Percentiles rank a stretch among this genome's conserved stretches.
These are phyloP conservation scores for Cystobasidiaceae sp. DNA, from an alignment of 1,284 basidiomycete genomes.

Conservation along the genomic window DNA sequence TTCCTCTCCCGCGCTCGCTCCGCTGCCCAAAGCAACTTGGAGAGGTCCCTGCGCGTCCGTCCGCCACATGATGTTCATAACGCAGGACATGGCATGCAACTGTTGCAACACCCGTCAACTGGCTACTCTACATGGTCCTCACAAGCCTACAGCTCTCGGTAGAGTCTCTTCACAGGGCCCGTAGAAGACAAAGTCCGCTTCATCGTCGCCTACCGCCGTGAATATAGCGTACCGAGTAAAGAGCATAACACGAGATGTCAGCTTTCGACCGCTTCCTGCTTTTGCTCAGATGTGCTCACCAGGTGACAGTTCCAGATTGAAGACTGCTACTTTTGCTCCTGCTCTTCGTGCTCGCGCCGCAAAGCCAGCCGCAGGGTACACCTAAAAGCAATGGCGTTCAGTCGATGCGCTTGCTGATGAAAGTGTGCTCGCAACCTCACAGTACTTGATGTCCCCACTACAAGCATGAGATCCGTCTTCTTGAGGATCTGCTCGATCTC, in stretches of 20 bases:
- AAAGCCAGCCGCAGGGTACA: conserved; percentile 53
- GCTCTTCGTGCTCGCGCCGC: conserved; percentile 47
- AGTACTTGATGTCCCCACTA: conserved; percentile 61
- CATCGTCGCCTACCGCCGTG: conserved; percentile 50
- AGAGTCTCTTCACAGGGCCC: conserved; percentile 52
- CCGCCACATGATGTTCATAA: no score
- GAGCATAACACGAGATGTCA: background rate
- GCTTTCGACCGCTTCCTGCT: no score
- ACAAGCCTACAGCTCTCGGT: conserved; percentile 35
- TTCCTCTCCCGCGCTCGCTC: no score
- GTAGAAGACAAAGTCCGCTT: conserved; percentile 54
- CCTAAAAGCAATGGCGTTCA: background rate
- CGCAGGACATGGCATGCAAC: no score
- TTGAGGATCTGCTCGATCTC: conserved; percentile 52
- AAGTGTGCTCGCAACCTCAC: conserved; percentile 45
- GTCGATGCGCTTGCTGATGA: background rate
- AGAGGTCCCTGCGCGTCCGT: no score
- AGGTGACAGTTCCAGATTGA: conserved; percentile 54
- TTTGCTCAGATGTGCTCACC: no score
- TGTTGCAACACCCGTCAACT: no score
- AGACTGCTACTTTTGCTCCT: conserved; percentile 57
- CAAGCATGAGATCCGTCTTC: conserved; percentile 57
- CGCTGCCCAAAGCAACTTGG: no score
- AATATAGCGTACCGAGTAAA: conserved; percentile 38
- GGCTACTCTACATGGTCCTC: background rate